Evolutionary conservation across 2,329 filamentous ascomycete genomes (phyloP).

Genomic region (Fusarium denticulatum): DNA sequence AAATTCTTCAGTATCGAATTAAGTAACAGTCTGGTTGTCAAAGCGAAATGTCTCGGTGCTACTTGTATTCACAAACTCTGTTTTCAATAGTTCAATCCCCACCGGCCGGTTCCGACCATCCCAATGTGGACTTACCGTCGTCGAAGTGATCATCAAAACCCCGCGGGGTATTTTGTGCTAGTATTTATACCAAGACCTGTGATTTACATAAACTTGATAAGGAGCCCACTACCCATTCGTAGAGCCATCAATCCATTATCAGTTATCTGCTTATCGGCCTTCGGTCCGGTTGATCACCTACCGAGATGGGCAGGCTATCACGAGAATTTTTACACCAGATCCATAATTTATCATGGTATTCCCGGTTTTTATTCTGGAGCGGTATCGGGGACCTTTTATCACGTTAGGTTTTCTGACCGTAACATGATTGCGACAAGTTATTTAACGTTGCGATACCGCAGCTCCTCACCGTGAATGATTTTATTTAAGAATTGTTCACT

Average conservation of each 20-base stretch:
- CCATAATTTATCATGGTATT: slow-evolving; percentile 7
- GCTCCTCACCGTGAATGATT: not conserved
- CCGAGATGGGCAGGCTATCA: not conserved
- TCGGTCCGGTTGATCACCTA: not conserved
- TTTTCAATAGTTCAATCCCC: not conserved
- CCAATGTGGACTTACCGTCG: not conserved
- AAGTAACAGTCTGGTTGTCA: not conserved
- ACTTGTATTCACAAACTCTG: not conserved
- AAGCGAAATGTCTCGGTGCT: not conserved
- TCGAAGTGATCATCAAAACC: not conserved
- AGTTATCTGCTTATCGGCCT: not conserved
- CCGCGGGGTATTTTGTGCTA: not conserved
- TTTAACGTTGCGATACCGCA: not conserved
- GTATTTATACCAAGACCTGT: not conserved
- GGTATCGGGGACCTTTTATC: not conserved
- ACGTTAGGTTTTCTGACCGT: not conserved
- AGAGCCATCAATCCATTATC: not conserved
- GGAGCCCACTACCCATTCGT: not conserved
- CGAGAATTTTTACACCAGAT: not conserved
- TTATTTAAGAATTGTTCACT: too few species aligned
- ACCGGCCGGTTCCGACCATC: not conserved
- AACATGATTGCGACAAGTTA: not conserved
- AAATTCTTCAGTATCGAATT: not conserved
- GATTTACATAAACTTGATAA: not conserved
- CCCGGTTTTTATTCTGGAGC: not conserved